Conservation (phyloP, 129 eudicot genomes). For the sunflower (Helianthus annuus) region HanXRQr2.0-SUNRISE NC_035437.2:176864482-176864981, state of each 20-base stretch:
- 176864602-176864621: slow-evolving; percentile 27
- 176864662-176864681: slow-evolving; percentile 38
- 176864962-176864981: too few relatives aligned
- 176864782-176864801: neutral
- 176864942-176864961: too few relatives aligned
- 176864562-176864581: slow-evolving; percentile 30
- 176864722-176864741: slow-evolving; percentile 27
- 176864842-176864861: too few relatives aligned
- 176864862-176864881: too few relatives aligned
- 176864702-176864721: slow-evolving; percentile 45
- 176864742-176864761: slow-evolving; percentile 34
- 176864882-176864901: too few relatives aligned
- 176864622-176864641: slow-evolving; percentile 23
- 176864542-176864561: slow-evolving; percentile 46
- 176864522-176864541: slow-evolving; percentile 24
- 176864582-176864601: slow-evolving; percentile 38
- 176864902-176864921: too few relatives aligned
- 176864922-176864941: too few relatives aligned
- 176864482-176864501: neutral
- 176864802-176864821: neutral
- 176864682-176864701: slow-evolving; percentile 32
- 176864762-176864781: slow-evolving; percentile 25
- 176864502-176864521: slow-evolving; percentile 18
- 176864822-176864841: too few relatives aligned
- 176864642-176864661: slow-evolving; percentile 8